Conservation (phyloP, 1,284 basidiomycete genomes). For the Ganoderma lingzhi region DNA sequence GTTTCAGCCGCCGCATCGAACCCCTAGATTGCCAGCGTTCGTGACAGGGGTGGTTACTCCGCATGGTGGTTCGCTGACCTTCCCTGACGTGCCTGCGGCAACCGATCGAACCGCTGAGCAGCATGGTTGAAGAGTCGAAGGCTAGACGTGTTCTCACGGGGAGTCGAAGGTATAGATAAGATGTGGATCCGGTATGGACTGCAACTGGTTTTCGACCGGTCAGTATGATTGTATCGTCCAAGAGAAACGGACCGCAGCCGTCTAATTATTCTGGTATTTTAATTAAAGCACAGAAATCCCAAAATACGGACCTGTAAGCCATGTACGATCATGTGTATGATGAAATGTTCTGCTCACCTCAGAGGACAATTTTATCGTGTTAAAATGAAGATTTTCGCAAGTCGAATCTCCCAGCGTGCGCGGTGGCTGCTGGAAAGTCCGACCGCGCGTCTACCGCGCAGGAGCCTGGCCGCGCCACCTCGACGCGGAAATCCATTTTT, state of each 20-base stretch:
- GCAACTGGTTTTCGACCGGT: background rate
- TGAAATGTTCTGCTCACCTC: background rate
- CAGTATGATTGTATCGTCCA: background rate
- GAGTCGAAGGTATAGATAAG: no score
- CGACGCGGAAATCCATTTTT: no score
- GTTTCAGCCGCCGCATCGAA: background rate
- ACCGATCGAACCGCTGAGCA: no score
- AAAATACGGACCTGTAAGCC: background rate
- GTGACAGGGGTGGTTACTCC: background rate
- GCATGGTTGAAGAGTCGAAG: no score
- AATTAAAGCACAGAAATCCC: background rate
- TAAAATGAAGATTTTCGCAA: no score
- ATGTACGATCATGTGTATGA: background rate
- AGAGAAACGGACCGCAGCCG: background rate
- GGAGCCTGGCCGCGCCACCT: no score
- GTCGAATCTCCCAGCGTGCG: no score
- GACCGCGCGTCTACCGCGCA: no score
- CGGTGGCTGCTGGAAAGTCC: no score
- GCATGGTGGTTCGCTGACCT: background rate
- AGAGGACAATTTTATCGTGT: background rate
- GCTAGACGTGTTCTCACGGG: no score
- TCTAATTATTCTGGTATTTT: background rate
- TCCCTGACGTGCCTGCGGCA: no score
- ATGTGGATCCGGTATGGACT: background rate
- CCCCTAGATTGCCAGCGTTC: background rate